Percentiles rank a stretch among this genome's conserved stretches.
phyloP scores from a whole-genome alignment of 1,284 basidiomycete species.

The Ceratobasidium sp. region DNA sequence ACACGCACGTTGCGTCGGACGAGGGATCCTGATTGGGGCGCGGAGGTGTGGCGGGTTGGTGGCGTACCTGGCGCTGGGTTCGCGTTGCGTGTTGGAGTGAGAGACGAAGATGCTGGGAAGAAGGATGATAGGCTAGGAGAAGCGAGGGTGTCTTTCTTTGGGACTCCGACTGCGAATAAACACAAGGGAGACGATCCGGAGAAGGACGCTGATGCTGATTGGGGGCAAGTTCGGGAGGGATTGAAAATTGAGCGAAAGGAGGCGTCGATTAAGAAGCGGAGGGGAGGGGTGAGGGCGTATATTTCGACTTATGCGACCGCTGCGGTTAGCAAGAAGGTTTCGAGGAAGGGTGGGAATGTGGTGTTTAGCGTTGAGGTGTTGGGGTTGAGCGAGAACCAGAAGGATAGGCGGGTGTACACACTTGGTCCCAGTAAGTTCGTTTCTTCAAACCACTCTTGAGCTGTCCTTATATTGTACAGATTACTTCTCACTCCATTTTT shows the following conservation, averaged over 20 bases:
- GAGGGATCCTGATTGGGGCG: slow-evolving; percentile 57
- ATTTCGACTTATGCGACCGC: slow-evolving; percentile 52
- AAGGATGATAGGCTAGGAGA: slow-evolving; percentile 61
- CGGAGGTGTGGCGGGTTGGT: slow-evolving; percentile 57
- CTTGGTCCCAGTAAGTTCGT: slow-evolving; percentile 55
- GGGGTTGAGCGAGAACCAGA: slow-evolving; percentile 53
- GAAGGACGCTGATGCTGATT: slow-evolving; percentile 46
- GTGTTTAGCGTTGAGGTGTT: slow-evolving; percentile 55
- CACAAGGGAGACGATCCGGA: neutral
- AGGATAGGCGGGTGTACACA: slow-evolving; percentile 58
- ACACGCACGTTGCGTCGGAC: slow-evolving; percentile 56
- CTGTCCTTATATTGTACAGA: slow-evolving; percentile 46
- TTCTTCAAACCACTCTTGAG: neutral
- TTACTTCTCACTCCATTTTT: slow-evolving; percentile 54
- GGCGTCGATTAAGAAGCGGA: slow-evolving; percentile 55
- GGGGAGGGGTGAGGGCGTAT: slow-evolving; percentile 54
- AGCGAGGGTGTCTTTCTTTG: slow-evolving; percentile 48
- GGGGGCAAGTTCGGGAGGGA: slow-evolving; percentile 46
- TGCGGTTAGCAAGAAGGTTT: slow-evolving; percentile 48
- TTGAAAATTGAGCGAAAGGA: slow-evolving; percentile 50
- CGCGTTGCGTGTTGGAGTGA: slow-evolving; percentile 53
- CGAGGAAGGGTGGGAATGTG: slow-evolving; percentile 51
- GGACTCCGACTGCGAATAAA: neutral
- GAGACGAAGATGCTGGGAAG: slow-evolving; percentile 60
- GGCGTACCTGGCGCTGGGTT: slow-evolving; percentile 58